A percentile compares a stretch with the other conserved stretches of the same genome.
phyloP scores from a whole-genome alignment of 345 rosid genomes.

The Gossypium thurberi region DNA sequence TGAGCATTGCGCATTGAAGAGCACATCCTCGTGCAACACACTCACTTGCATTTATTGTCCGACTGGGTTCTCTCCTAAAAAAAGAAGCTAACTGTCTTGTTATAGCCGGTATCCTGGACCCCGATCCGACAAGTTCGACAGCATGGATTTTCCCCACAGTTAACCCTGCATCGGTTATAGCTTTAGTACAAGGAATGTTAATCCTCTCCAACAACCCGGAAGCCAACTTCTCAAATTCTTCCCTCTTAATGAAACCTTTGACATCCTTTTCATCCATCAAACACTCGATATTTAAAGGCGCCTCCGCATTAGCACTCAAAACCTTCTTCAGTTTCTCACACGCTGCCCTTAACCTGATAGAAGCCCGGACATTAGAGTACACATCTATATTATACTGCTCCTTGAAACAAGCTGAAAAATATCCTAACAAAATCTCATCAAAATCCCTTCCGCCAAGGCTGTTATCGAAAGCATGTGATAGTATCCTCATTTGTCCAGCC shows the following conservation, averaged over 20 bases:
- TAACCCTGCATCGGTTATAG: slow-evolving; percentile 47
- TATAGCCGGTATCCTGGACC: slow-evolving; percentile 60
- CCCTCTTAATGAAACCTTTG: slow-evolving; percentile 55
- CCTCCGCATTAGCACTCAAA: slow-evolving; percentile 62
- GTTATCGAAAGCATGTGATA: slow-evolving; percentile 47
- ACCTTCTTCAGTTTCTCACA: slow-evolving; percentile 71
- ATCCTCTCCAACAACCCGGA: slow-evolving; percentile 43
- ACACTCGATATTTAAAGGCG: slow-evolving; percentile 59
- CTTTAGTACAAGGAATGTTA: slow-evolving; percentile 45
- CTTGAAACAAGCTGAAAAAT: slow-evolving; percentile 47
- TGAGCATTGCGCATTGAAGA: slow-evolving; percentile 67
- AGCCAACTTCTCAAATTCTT: slow-evolving; percentile 50
- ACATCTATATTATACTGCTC: slow-evolving; percentile 53
- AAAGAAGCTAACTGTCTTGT: slow-evolving; percentile 35
- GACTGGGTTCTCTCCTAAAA: slow-evolving; percentile 48
- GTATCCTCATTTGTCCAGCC: slow-evolving; percentile 41
- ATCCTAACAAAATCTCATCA: slow-evolving; percentile 41
- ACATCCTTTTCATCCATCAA: slow-evolving; percentile 71
- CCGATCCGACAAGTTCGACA: slow-evolving; percentile 70
- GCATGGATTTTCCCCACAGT: slow-evolving; percentile 40
- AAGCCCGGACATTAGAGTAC: slow-evolving; percentile 41
- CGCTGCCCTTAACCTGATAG: slow-evolving; percentile 44
- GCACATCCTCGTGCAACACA: slow-evolving; percentile 72
- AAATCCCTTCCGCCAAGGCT: slow-evolving; percentile 58
- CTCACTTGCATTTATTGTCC: slow-evolving; percentile 62